Evolutionary conservation across 371 early-diverging fungal genomes (phyloP).

Genomic region (Rhizopus microsporus): DNA sequence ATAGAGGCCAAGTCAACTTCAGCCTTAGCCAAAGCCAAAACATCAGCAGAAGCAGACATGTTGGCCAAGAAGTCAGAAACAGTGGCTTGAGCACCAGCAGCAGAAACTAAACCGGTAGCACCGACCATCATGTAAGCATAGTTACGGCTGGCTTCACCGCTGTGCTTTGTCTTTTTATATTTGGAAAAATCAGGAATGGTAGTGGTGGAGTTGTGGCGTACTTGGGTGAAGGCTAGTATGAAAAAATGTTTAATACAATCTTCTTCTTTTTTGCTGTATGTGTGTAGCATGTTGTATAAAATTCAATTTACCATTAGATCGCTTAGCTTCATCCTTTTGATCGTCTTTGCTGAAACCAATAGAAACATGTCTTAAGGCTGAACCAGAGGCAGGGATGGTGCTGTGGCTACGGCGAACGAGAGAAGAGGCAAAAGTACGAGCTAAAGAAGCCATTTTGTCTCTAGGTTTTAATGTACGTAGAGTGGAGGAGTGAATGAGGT

Average conservation of each 20-base stretch:
- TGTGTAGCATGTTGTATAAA: neutral
- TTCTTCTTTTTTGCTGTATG: neutral
- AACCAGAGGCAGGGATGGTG: conserved; percentile 46
- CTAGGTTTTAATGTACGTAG: conserved; percentile 7
- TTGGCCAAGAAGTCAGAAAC: conserved; percentile 86
- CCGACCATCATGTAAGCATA: conserved; percentile 95
- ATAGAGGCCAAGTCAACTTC: conserved; percentile 88
- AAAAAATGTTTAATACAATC: neutral
- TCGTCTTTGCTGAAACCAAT: conserved; percentile 14
- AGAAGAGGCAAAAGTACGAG: conserved; percentile 50
- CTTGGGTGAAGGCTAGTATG: conserved; percentile 3
- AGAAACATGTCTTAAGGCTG: conserved; percentile 46
- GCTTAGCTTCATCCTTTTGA: conserved; percentile 23
- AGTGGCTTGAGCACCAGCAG: conserved; percentile 87
- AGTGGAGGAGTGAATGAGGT: conserved; percentile 12
- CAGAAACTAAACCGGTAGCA: conserved; percentile 79
- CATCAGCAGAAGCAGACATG: conserved; percentile 94
- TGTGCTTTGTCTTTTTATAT: conserved; percentile 60
- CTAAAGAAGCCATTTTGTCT: conserved; percentile 46
- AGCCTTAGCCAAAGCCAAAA: conserved; percentile 93
- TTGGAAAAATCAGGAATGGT: conserved; percentile 63
- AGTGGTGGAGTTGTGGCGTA: conserved; percentile 57
- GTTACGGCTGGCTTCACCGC: conserved; percentile 66
- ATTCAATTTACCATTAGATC: conserved; percentile 27
- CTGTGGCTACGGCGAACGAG: conserved; percentile 48